Evolutionary conservation across 495 filamentous ascomycete genomes (phyloP).

Genomic region (Neohortaea acidophila): DNA sequence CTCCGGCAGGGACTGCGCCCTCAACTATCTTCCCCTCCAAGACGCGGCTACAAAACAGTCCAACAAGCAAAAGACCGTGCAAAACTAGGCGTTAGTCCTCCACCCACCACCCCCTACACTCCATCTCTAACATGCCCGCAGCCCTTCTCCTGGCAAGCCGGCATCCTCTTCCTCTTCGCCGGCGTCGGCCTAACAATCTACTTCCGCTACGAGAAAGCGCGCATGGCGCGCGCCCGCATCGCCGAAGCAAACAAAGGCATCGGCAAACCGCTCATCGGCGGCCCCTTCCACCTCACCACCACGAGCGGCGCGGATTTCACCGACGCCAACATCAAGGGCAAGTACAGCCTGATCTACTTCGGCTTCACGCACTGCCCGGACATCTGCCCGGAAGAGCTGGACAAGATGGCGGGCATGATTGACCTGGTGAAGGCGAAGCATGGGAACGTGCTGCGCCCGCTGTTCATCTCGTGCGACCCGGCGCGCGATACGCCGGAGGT

Average conservation of each 20-base stretch:
- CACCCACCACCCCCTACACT: conserved; percentile 5
- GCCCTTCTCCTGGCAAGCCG: conserved; percentile 87
- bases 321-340: conserved; percentile 66
- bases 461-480: conserved; percentile 94
- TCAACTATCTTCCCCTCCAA: conserved; percentile 18
- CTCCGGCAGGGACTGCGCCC: too few relatives aligned
- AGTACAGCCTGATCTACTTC: conserved; percentile 78
- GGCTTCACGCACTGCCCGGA: conserved; percentile 97
- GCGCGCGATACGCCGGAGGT: conserved; percentile 76
- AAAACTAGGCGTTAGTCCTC: conserved; percentile 12
- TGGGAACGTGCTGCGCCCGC: conserved; percentile 45
- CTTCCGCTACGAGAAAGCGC: conserved; percentile 78
- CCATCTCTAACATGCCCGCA: conserved; percentile 16
- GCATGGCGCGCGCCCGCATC: conserved; percentile 70
- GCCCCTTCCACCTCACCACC: conserved; percentile 67
- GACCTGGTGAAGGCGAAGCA: conserved; percentile 49
- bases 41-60: conserved; percentile 18
- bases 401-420: conserved; percentile 93
- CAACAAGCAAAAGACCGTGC: conserved; percentile 18
- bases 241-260: conserved; percentile 86
- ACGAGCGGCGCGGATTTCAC: conserved; percentile 62
- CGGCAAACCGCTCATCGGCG: conserved; percentile 83
- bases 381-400: conserved; percentile 96
- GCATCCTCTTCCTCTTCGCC: conserved; percentile 66
- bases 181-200: conserved; percentile 68